A percentile compares a stretch with the other conserved stretches of the same genome.
Conservation (phyloP, 192 early-diverging fungal species). For the Podila verticillata region DNA sequence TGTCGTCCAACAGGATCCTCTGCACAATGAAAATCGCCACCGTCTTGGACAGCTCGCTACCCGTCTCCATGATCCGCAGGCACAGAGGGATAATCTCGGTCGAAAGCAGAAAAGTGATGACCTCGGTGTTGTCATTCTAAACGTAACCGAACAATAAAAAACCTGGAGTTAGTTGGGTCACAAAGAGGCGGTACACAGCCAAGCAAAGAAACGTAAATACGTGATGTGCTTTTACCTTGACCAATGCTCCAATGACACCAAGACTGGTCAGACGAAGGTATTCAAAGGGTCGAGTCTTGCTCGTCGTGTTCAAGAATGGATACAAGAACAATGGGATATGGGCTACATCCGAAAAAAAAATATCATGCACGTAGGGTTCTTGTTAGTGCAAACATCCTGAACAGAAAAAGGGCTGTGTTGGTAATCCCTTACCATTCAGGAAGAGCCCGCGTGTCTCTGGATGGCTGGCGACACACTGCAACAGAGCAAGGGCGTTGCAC, state of each 20-base stretch:
- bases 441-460: conserved; percentile 88
- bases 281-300: conserved; percentile 95
- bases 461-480: conserved; percentile 96
- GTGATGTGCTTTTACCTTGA: conserved; percentile 71
- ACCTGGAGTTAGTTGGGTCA: neutral
- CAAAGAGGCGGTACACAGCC: conserved; percentile 8
- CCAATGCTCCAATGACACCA: conserved; percentile 95
- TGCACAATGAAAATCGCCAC: conserved; percentile 99
- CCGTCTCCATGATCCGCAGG: conserved; percentile 98
- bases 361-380: neutral
- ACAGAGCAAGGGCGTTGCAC: conserved; percentile 91
- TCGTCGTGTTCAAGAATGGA: conserved; percentile 96
- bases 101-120: conserved; percentile 93
- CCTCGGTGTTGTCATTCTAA: conserved; percentile 94
- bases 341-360: conserved; percentile 58
- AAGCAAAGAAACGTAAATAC: neutral
- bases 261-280: conserved; percentile 94
- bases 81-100: conserved; percentile 98
- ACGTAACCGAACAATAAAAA: neutral
- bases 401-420: neutral
- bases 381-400: no score
- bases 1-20: conserved; percentile 94
- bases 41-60: conserved; percentile 95
- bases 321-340: conserved; percentile 98
- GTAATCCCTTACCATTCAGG: conserved; percentile 65